These are phyloP conservation scores for Apiospora marii DNA, from an alignment of 2,329 filamentous ascomycete genomes.

Conservation along the genomic window DNA sequence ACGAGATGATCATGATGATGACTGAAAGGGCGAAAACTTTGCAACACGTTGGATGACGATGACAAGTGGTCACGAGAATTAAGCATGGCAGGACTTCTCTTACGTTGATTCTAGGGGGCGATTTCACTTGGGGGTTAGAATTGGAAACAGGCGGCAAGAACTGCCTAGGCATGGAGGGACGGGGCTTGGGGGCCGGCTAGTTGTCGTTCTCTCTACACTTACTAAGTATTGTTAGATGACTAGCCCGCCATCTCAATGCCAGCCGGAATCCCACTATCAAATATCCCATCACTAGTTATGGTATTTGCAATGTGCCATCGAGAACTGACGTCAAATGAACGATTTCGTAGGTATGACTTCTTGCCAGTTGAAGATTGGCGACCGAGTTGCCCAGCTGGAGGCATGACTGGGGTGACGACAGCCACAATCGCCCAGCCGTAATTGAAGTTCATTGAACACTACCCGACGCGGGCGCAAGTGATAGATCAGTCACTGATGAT, in stretches of 20 bases:
- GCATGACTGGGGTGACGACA: neutral
- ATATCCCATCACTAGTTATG: neutral
- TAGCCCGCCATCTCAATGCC: neutral
- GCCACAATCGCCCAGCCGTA: neutral
- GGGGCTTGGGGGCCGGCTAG: neutral
- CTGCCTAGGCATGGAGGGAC: neutral
- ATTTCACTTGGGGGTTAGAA: neutral
- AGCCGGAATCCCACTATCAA: neutral
- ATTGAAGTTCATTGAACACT: neutral
- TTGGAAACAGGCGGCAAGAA: neutral
- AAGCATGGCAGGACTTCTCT: neutral
- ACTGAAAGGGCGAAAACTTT: neutral
- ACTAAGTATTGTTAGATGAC: neutral
- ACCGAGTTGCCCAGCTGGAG: neutral
- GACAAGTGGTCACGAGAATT: neutral
- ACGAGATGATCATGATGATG: neutral
- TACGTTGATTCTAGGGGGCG: neutral
- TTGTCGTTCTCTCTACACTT: slow-evolving; percentile 10
- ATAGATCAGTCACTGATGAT: neutral
- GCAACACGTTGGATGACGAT: neutral
- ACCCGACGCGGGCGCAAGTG: neutral
- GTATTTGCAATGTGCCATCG: neutral
- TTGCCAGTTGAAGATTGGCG: neutral
- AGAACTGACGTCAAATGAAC: neutral
- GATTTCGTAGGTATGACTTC: neutral